Evolutionary conservation across 352 stramenopile species (phyloP).

Genomic region (Globisporangium canariense): DNA sequence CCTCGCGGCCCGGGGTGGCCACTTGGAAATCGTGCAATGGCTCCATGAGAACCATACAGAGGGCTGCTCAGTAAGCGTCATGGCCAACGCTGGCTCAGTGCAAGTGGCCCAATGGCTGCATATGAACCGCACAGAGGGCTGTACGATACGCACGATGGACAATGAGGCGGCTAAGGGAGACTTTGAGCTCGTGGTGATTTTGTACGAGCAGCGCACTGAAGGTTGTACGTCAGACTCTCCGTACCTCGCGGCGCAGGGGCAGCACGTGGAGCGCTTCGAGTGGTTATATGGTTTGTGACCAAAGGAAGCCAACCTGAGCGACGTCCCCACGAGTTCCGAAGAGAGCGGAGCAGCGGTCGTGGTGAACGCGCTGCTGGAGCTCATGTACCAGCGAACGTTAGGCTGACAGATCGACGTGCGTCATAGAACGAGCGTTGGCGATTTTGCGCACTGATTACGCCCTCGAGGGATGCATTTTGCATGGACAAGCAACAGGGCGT

Average conservation of each 20-base stretch:
- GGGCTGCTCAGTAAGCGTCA: neutral
- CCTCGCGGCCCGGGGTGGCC: neutral
- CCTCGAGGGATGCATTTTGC: neutral
- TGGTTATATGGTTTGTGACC: neutral
- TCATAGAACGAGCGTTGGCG: neutral
- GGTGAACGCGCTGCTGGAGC: neutral
- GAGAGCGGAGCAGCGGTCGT: neutral
- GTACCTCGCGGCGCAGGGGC: neutral
- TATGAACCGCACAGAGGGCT: constrained; percentile 1
- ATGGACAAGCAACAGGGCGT: neutral
- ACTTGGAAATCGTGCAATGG: neutral
- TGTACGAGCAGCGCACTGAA: neutral
- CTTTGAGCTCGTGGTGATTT: constrained; percentile 10
- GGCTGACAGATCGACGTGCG: neutral
- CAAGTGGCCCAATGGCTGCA: constrained; percentile 11
- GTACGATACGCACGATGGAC: constrained; percentile 4
- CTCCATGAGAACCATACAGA: constrained; percentile 6
- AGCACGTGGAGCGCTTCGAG: constrained; percentile 11
- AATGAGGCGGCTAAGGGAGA: neutral
- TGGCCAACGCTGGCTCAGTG: constrained; percentile 1
- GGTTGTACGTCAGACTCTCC: neutral
- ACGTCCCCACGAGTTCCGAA: neutral
- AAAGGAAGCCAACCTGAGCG: neutral
- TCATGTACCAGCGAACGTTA: neutral
- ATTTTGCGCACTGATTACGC: neutral